phyloP scores from a whole-genome alignment of 1,284 basidiomycete genomes.

The Cutaneotrichosporon spelunceum region DNA sequence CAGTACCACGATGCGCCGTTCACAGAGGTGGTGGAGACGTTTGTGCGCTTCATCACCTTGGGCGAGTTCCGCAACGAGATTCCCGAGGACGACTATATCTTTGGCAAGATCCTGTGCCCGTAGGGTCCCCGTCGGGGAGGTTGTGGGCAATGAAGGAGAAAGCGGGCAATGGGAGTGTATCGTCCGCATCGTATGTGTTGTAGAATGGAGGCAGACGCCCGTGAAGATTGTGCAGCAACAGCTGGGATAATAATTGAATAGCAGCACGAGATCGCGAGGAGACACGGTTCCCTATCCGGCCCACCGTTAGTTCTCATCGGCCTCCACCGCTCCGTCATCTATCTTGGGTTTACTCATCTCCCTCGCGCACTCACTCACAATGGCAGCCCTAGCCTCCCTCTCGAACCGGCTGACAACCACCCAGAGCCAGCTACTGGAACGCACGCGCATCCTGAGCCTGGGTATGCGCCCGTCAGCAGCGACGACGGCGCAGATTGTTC shows the following conservation, averaged over 20 bases:
- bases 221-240: too few relatives aligned
- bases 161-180: too few relatives aligned
- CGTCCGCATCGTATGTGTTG: too few relatives aligned
- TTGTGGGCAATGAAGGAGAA: too few relatives aligned
- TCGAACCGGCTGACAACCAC: constrained; percentile 45
- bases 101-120: not conserved
- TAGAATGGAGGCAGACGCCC: too few relatives aligned
- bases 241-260: too few relatives aligned
- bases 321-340: not conserved
- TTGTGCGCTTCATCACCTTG: not conserved
- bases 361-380: not conserved
- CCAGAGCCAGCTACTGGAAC: constrained; percentile 47
- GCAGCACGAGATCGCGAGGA: too few relatives aligned
- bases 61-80: not conserved
- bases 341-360: not conserved
- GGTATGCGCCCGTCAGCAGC: constrained; percentile 44
- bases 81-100: not conserved
- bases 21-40: not conserved
- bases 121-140: not conserved
- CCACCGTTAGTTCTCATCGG: not conserved
- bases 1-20: not conserved
- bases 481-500: constrained; percentile 40
- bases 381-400: constrained; percentile 18
- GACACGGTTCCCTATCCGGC: not conserved
- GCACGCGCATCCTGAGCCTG: constrained; percentile 47